phyloP scores from a whole-genome alignment of 192 early-diverging fungal genomes.

The Haplosporangium gracile region DNA sequence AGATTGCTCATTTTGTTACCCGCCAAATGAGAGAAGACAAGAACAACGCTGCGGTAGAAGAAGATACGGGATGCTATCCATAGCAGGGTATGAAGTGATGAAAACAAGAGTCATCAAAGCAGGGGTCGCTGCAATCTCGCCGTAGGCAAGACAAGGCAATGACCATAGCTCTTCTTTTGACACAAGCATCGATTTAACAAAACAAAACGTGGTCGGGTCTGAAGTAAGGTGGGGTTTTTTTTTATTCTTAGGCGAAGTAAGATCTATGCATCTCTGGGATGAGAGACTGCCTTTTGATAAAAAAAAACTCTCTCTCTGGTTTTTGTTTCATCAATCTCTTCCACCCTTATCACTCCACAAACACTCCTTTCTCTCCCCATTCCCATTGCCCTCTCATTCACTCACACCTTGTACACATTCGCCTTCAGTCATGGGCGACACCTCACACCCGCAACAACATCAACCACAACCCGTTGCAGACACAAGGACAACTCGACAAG shows the following conservation, averaged over 20 bases:
- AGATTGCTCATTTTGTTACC: background rate
- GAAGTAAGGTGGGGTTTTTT: no score
- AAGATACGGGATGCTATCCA: background rate
- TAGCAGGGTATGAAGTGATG: background rate
- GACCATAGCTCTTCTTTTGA: no score
- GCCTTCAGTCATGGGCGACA: background rate
- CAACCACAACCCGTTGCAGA: background rate
- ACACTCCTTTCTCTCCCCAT: background rate
- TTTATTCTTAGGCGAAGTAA: no score
- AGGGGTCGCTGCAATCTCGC: no score
- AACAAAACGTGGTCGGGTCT: no score
- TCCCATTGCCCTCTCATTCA: background rate
- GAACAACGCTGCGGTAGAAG: background rate
- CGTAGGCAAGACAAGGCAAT: no score
- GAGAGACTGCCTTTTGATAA: no score
- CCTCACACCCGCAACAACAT: background rate
- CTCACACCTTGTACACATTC: background rate
- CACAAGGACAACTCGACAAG: background rate
- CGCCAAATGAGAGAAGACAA: background rate
- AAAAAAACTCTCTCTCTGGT: no score
- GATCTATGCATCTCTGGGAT: no score
- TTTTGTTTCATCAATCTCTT: no score
- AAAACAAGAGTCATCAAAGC: background rate
- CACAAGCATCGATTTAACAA: no score
- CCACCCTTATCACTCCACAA: no score